A percentile compares a stretch with the other conserved stretches of the same genome.
phyloP scores from a whole-genome alignment of 2,329 filamentous ascomycete species.

The Diplocarpon mali region DNA sequence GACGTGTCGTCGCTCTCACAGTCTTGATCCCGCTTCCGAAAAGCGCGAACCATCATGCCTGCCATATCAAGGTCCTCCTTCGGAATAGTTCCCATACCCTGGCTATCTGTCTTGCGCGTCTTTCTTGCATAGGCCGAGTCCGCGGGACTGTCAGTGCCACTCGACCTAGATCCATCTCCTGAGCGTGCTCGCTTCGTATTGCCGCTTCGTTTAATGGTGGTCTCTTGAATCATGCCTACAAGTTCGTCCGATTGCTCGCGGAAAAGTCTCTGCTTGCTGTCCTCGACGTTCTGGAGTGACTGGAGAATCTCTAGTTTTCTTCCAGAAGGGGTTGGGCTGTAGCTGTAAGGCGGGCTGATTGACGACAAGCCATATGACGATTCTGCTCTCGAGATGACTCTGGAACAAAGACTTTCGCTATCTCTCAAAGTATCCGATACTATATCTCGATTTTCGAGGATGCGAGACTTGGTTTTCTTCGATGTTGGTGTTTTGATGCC shows the following conservation, averaged over 20 bases:
- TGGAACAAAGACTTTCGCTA: no score
- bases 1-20: background rate
- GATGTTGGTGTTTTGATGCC: constrained; percentile 5
- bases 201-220: background rate
- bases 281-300: background rate
- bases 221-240: constrained; percentile 1
- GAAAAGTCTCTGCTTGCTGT: constrained; percentile 1
- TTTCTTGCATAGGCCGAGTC: background rate
- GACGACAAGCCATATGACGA: background rate
- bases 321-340: background rate
- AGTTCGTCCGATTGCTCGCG: background rate
- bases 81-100: background rate
- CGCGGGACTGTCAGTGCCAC: background rate
- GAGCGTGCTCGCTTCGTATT: background rate
- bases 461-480: background rate
- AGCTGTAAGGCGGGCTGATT: background rate
- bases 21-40: background rate
- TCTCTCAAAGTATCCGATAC: no score
- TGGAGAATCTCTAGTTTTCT: background rate
- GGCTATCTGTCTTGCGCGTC: background rate
- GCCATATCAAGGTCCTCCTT: background rate
- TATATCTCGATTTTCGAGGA: background rate
- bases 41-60: background rate
- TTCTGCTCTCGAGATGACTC: no score
- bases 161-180: background rate